A percentile compares a stretch with the other conserved stretches of the same genome.
Evolutionary conservation across 2,329 filamentous ascomycete species (phyloP).

Genomic region (Neocatenulostroma microsporum): DNA sequence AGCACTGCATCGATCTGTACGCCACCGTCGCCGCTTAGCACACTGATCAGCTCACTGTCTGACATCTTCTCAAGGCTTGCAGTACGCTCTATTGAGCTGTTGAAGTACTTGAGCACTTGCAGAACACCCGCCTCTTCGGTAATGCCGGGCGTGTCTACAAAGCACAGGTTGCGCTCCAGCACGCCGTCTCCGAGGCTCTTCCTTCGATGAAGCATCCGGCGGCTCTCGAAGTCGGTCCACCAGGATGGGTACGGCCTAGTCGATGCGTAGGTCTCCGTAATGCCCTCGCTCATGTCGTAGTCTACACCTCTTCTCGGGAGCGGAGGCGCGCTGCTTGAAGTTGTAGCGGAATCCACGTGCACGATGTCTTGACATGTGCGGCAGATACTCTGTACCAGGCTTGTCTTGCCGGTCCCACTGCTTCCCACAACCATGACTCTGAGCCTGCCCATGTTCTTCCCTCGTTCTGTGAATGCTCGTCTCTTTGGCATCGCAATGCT

Average conservation of each 20-base stretch:
- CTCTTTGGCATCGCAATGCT: conserved; percentile 85
- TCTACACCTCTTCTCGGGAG: not conserved
- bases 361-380: conserved; percentile 87
- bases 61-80: conserved; percentile 54
- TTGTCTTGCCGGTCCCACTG: conserved; percentile 77
- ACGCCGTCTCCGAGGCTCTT: conserved; percentile 69
- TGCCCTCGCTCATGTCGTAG: not conserved
- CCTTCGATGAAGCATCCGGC: conserved; percentile 51
- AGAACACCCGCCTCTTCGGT: conserved; percentile 43
- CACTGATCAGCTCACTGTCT: conserved; percentile 65
- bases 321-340: not conserved
- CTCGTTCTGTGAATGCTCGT: conserved; percentile 80
- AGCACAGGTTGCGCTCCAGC: conserved; percentile 85
- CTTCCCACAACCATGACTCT: conserved; percentile 83
- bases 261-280: conserved; percentile 39
- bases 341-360: conserved; percentile 62
- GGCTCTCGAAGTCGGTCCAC: conserved; percentile 75
- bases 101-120: conserved; percentile 51
- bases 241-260: conserved; percentile 67
- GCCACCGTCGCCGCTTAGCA: conserved; percentile 75
- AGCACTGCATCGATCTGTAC: conserved; percentile 77
- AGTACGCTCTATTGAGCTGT: conserved; percentile 58
- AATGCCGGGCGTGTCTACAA: conserved; percentile 74
- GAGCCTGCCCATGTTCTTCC: conserved; percentile 73
- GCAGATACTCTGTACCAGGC: conserved; percentile 78